Base-by-base conservation (phyloP, 23 red algal species). In the Gracilaria gracilis region DNA sequence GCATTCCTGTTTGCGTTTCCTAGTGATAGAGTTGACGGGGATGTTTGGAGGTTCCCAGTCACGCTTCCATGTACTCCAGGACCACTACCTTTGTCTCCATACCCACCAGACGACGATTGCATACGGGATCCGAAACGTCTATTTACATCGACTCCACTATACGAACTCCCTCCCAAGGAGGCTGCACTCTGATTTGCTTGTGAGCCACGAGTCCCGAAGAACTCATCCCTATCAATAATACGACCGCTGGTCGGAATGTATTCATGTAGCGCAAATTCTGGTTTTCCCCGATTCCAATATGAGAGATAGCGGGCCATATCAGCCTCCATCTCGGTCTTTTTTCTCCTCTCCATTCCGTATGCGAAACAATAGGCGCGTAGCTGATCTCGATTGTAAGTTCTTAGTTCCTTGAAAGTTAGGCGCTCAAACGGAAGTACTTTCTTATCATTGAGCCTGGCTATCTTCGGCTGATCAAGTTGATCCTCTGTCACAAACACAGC, bases 301-400 rank as follows among this genome's bases (percentile, higher is more conserved):
- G 84, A 84, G 9, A 91, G 83, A 89, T 86, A 95, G 35, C 84
- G 64, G 25, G 84, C 93, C 93, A 95, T 88, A 40, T 95, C 93
- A 29, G 57, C 58, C 55, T 95, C 93, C 93, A 95, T 95, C 50
- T 88, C 93, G 19, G 65, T 88, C 47, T 95, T 95, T 53, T 95
- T 88, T 74, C 86, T 69, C 35, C 93, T 46, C 34, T 70, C 75
- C 38, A 85, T 88, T 25, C 66, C 77, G 34, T 95, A 95, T 40
- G 87, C 80, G 36, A 80, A 87, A 65, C 93, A 95, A 24, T 95
- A 95, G 19, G 80, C 67, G 38, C 93, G 81, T 27, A 95, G 74
- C 37, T 95, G 93, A 61, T 95, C 93, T 29, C 93, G 34, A 37
- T 90, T 95, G 57, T 82, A 95, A 19, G 84, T 77, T 38, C 65